These are phyloP conservation scores for Geotrichum bryndzae DNA, from an alignment of 1,139 yeast genomes.

Conservation along the genomic window DNA sequence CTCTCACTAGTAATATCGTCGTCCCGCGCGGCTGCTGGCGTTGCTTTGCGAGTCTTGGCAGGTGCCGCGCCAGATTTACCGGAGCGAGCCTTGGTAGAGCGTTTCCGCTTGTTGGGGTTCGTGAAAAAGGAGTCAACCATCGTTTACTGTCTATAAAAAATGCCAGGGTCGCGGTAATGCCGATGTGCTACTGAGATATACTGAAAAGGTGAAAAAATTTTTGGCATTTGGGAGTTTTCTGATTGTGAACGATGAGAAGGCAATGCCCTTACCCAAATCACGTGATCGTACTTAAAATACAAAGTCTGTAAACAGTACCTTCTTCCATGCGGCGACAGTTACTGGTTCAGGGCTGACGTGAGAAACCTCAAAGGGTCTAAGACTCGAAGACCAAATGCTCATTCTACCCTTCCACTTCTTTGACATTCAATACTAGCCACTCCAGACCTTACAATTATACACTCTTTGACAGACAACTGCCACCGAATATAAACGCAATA, in stretches of 20 bases:
- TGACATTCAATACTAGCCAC: background rate
- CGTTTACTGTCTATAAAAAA: slow-evolving; percentile 6
- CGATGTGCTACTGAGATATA: background rate
- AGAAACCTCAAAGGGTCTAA: background rate
- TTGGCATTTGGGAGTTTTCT: slow-evolving; percentile 5
- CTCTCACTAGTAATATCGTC: slow-evolving; percentile 33
- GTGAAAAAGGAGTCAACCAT: slow-evolving; percentile 33
- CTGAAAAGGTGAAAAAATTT: background rate
- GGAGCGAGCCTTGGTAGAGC: slow-evolving; percentile 9
- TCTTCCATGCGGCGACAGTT: background rate
- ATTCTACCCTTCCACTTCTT: background rate
- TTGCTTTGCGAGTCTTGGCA: slow-evolving; percentile 9
- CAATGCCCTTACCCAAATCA: slow-evolving; percentile 7
- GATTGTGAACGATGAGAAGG: background rate
- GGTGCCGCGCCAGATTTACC: slow-evolving; percentile 3
- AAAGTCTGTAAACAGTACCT: background rate
- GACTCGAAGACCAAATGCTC: background rate
- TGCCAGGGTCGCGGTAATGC: background rate
- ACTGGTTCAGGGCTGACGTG: background rate
- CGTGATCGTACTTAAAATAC: background rate
- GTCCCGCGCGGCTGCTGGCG: slow-evolving; percentile 20
- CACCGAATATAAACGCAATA: background rate
- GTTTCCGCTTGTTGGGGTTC: slow-evolving; percentile 26
- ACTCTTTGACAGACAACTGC: background rate
- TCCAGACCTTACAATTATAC: background rate